Base-by-base conservation (phyloP, 306 rosid species). In the Glycine tomentella region DNA sequence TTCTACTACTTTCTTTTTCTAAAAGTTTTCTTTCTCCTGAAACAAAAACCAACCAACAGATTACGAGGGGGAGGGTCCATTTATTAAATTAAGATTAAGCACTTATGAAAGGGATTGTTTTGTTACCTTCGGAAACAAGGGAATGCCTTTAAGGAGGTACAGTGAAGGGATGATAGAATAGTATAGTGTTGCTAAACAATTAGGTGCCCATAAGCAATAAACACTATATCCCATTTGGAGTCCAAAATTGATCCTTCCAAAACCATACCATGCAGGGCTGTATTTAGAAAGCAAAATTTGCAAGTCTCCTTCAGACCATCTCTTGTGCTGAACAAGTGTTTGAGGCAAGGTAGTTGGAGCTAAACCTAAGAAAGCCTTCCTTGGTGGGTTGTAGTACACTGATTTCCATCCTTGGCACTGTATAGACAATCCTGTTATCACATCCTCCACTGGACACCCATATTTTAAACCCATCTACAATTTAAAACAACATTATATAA, bases 291-390 rank as follows among this genome's bases (percentile, higher is more conserved):
- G 44, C 70, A 91, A 12, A 71, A 95, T 84, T 11, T 84, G 92
- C 9, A 95, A 66, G 38, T 90, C 88, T 3, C 98, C 98, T 87
- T 91, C 95, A 9, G 95, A 89, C 97, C 97, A 91, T 83, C 98
- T 89, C 88, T 91, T 95, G 15, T 92, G 95, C 34, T 95, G 97
- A 53, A 89, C 88, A 14, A 92, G 90, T 5, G 77, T 72, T 61
- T 91, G 87, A 44, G 71, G 72, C 75, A 95, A 72, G 8, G 95
- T 75, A 51, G 84, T 84, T 61, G 93, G 87, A 69, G 92, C 95
- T 4, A 90, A 45, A 3, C 97, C 97, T 34, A 92, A 62, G 79
- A 94, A 94, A 31, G 95, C 95, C 31, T 79, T 86, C 80, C 97
- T 91, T 58, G 67, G 3, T 70, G 98, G 97, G 45, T 81, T 89